Evolutionary conservation across 345 rosid species (phyloP).

Genomic region (Schrenkiella parvula): DNA sequence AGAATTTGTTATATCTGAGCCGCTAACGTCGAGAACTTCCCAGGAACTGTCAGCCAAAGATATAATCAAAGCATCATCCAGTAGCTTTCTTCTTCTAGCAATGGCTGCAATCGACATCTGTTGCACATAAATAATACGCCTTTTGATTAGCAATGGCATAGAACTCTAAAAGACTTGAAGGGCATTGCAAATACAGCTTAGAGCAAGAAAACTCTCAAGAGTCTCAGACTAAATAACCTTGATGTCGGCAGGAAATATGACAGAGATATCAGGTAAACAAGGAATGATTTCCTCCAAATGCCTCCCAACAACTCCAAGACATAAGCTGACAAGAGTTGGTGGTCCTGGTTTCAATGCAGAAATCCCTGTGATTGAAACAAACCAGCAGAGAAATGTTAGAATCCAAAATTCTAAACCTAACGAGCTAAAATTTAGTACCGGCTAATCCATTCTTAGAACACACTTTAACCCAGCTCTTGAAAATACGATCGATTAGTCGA

Average conservation of each 20-base stretch:
- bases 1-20: slow-evolving; percentile 67
- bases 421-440: not conserved
- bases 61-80: slow-evolving; percentile 52
- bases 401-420: not conserved
- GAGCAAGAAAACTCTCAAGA: not conserved
- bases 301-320: slow-evolving; percentile 76
- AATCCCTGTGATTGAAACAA: slow-evolving; percentile 34
- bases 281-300: slow-evolving; percentile 71
- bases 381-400: not conserved
- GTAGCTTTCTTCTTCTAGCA: slow-evolving; percentile 74
- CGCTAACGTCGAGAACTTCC: slow-evolving; percentile 78
- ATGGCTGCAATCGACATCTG: slow-evolving; percentile 70
- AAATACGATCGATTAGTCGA: not conserved
- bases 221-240: slow-evolving; percentile 43
- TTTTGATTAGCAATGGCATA: not conserved
- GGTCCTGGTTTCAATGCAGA: slow-evolving; percentile 37
- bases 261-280: slow-evolving; percentile 59
- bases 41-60: slow-evolving; percentile 77
- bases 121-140: slow-evolving; percentile 1
- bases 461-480: not conserved
- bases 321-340: slow-evolving; percentile 63
- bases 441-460: not conserved
- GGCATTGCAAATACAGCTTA: not conserved
- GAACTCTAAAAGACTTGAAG: not conserved
- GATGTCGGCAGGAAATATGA: slow-evolving; percentile 55